Evolutionary conservation across 148 eudicot species (phyloP).

Genomic region (Heliosperma pusillum): DNA sequence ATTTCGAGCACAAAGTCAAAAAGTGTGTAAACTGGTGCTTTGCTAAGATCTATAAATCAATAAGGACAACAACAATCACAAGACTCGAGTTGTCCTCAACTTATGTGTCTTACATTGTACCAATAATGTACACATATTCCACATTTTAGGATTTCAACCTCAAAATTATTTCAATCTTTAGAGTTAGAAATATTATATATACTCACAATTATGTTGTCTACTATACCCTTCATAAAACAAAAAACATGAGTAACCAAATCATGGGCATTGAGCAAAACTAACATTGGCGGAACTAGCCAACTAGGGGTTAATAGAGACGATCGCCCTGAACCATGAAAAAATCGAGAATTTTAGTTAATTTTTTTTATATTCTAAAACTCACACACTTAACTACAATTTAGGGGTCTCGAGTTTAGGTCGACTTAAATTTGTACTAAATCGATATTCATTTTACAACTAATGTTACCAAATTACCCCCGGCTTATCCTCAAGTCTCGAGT

Average conservation of each 20-base stretch:
- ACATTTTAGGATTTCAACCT: conserved; percentile 2
- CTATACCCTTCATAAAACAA: too few relatives aligned
- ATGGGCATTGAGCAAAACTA: too few relatives aligned
- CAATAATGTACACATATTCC: conserved; percentile 6
- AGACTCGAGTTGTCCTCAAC: conserved; percentile 19
- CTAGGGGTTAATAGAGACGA: too few relatives aligned
- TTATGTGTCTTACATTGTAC: background rate
- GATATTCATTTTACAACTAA: background rate
- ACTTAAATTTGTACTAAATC: background rate
- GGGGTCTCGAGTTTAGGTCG: background rate
- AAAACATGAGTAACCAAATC: too few relatives aligned
- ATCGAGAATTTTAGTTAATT: too few relatives aligned
- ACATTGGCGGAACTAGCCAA: too few relatives aligned
- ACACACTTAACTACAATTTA: background rate
- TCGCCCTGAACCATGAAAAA: too few relatives aligned
- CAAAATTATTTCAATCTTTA: too few relatives aligned
- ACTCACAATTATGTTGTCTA: too few relatives aligned
- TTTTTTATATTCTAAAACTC: too few relatives aligned
- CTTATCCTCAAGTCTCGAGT: too few relatives aligned
- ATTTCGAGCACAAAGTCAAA: conserved; percentile 18
- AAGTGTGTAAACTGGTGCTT: background rate
- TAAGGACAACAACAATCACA: conserved; percentile 8
- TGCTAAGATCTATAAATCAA: conserved; percentile 20
- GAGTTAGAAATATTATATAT: too few relatives aligned
- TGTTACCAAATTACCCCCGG: background rate